A percentile compares a stretch with the other conserved stretches of the same genome.
Evolutionary conservation across 2,329 filamentous ascomycete genomes (phyloP).

Genomic region (Arachnomyces sp.): DNA sequence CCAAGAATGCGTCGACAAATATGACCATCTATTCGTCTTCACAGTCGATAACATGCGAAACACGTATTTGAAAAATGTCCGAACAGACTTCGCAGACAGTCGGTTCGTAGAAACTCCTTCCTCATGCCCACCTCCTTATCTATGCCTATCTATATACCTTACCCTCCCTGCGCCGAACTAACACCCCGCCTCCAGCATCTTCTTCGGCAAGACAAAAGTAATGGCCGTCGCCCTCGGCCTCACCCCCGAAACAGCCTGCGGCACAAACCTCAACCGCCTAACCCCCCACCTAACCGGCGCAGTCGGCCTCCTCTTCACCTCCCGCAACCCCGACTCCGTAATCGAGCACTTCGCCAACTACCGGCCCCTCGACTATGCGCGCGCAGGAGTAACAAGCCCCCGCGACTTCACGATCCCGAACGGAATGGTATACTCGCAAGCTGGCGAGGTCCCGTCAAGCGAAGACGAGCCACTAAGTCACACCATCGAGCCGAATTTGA

Average conservation of each 20-base stretch:
- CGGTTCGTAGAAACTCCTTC: slow-evolving; percentile 48
- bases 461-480: slow-evolving; percentile 83
- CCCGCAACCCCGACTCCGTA: slow-evolving; percentile 60
- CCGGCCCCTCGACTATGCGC: slow-evolving; percentile 76
- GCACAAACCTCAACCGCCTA: slow-evolving; percentile 66
- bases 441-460: slow-evolving; percentile 67
- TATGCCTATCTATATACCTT: neutral
- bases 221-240: slow-evolving; percentile 91
- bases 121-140: slow-evolving; percentile 4
- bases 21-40: slow-evolving; percentile 89
- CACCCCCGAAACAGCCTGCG: slow-evolving; percentile 67
- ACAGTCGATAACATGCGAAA: slow-evolving; percentile 97
- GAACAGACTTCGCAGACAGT: slow-evolving; percentile 74
- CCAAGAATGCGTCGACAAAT: slow-evolving; percentile 73
- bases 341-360: slow-evolving; percentile 64
- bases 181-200: slow-evolving; percentile 54
- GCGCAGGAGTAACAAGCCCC: slow-evolving; percentile 68
- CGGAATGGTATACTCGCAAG: slow-evolving; percentile 70
- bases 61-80: slow-evolving; percentile 85
- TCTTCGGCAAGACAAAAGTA: slow-evolving; percentile 99
- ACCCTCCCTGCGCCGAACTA: slow-evolving; percentile 4
- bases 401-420: slow-evolving; percentile 72
- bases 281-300: slow-evolving; percentile 64
- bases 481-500: slow-evolving; percentile 80
- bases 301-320: slow-evolving; percentile 85